Evolutionary conservation across 768 basidiomycete genomes (phyloP).

Genomic region (Lactarius sanguifluus): DNA sequence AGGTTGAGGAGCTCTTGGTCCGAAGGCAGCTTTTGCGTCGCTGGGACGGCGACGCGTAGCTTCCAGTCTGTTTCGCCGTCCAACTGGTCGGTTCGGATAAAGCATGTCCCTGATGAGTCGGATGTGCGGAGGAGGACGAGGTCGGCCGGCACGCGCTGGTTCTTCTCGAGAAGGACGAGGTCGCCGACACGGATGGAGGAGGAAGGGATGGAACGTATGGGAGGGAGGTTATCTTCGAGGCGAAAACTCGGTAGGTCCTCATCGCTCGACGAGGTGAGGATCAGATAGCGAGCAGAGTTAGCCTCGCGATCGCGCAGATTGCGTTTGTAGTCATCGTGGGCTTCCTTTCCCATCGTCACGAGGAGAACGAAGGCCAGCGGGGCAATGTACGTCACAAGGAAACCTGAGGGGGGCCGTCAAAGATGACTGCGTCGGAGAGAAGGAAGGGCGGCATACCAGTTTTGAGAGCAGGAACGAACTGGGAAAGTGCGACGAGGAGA

Average conservation of each 20-base stretch:
- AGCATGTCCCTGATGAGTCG: constrained; percentile 90
- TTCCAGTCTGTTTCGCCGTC: constrained; percentile 99
- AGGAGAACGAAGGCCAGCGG: constrained; percentile 93
- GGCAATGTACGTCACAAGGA: constrained; percentile 93
- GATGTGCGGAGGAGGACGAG: constrained; percentile 85
- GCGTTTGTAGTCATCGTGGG: constrained; percentile 97
- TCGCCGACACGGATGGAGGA: constrained; percentile 90
- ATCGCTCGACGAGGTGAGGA: constrained; percentile 47
- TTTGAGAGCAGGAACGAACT: constrained; percentile 93
- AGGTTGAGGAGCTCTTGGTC: constrained; percentile 55
- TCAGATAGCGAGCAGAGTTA: constrained; percentile 88
- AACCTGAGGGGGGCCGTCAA: constrained; percentile 53
- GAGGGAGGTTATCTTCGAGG: constrained; percentile 15
- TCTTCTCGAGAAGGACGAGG: constrained; percentile 90
- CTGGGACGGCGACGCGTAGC: constrained; percentile 81
- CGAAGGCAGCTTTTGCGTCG: constrained; percentile 72
- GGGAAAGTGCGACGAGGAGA: constrained; percentile 91
- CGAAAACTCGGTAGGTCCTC: constrained; percentile 34
- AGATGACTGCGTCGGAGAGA: background rate
- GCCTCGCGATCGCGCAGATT: constrained; percentile 90
- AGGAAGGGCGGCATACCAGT: constrained; percentile 59
- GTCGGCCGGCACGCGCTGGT: constrained; percentile 95
- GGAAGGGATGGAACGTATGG: constrained; percentile 75
- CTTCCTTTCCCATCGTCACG: constrained; percentile 98
- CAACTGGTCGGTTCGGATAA: constrained; percentile 95